A percentile compares a stretch with the other conserved stretches of the same genome.
Evolutionary conservation across 306 rosid species (phyloP).

Genomic region (Prunus mongolica): DNA sequence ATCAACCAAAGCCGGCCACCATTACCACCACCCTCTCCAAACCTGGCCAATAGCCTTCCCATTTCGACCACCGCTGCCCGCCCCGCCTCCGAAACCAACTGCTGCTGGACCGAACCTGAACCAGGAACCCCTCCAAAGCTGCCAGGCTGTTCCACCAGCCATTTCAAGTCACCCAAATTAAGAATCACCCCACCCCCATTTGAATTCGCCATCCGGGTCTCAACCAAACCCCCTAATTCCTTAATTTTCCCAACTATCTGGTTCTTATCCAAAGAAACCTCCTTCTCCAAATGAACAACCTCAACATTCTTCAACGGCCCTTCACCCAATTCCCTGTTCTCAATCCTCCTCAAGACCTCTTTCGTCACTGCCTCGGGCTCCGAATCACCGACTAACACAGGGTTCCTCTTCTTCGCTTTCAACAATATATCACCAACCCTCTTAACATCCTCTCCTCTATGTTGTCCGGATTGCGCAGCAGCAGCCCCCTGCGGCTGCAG

Average conservation of each 20-base stretch:
- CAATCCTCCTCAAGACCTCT: constrained; percentile 69
- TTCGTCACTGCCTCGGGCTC: constrained; percentile 77
- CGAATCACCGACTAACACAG: constrained; percentile 85
- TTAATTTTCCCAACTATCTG: constrained; percentile 47
- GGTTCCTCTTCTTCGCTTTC: constrained; percentile 70
- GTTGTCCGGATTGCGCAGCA: constrained; percentile 38
- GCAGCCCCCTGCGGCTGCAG: constrained; percentile 64
- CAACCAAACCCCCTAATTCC: constrained; percentile 65
- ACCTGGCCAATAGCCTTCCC: constrained; percentile 56
- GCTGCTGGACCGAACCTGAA: constrained; percentile 51
- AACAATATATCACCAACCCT: constrained; percentile 58
- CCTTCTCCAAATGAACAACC: constrained; percentile 72
- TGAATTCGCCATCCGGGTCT: constrained; percentile 40
- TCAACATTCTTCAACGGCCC: constrained; percentile 44
- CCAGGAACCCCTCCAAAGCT: constrained; percentile 35
- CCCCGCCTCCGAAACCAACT: constrained; percentile 61
- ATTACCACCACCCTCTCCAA: constrained; percentile 41
- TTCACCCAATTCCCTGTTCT: constrained; percentile 58
- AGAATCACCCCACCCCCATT: constrained; percentile 51
- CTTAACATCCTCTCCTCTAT: constrained; percentile 67
- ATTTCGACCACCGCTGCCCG: constrained; percentile 75
- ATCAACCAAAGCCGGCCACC: constrained; percentile 61
- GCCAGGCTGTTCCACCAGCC: constrained; percentile 82
- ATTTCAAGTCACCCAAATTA: constrained; percentile 87
- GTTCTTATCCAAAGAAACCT: constrained; percentile 52